Percentiles rank a stretch among this genome's conserved stretches.
These are phyloP conservation scores for Schrenkiella parvula DNA, from an alignment of 345 rosid genomes.

Conservation along the genomic window DNA sequence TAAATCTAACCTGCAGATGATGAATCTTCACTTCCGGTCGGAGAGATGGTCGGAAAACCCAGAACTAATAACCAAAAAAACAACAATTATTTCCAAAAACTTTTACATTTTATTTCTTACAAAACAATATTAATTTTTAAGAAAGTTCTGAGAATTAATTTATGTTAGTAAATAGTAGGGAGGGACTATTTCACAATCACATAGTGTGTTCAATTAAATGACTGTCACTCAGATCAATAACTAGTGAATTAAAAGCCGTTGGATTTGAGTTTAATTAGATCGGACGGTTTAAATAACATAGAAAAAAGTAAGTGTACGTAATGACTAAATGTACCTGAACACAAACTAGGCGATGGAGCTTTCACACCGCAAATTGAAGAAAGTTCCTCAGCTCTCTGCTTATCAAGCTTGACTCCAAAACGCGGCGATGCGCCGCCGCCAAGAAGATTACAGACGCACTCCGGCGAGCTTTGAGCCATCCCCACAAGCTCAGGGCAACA, in stretches of 20 bases:
- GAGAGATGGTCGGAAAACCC: conserved; percentile 11
- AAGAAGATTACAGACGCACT: conserved; percentile 55
- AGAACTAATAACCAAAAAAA: not conserved
- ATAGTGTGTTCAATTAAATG: no score
- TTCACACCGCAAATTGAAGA: conserved; percentile 49
- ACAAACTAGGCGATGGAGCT: conserved; percentile 41
- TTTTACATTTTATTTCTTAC: no score
- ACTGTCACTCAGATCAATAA: not conserved
- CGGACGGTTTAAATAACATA: not conserved
- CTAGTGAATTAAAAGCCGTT: not conserved
- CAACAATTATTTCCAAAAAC: not conserved
- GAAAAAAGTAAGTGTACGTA: not conserved
- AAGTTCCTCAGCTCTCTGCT: conserved; percentile 50
- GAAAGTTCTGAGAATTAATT: not conserved
- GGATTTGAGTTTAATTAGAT: not conserved
- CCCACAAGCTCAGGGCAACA: conserved; percentile 93
- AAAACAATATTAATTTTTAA: not conserved
- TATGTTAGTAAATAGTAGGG: not conserved
- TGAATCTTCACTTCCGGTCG: conserved; percentile 23
- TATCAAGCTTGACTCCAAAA: conserved; percentile 43
- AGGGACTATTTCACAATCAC: no score
- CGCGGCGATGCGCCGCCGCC: conserved; percentile 22
- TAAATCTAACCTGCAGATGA: conserved; percentile 24
- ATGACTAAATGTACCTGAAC: conserved; percentile 41
- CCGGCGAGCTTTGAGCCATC: conserved; percentile 47